Evolutionary conservation across 73 alveolate genomes (phyloP), one percentile per base, ranked within the genome.

Genomic region (Paramecium bursaria): DNA sequence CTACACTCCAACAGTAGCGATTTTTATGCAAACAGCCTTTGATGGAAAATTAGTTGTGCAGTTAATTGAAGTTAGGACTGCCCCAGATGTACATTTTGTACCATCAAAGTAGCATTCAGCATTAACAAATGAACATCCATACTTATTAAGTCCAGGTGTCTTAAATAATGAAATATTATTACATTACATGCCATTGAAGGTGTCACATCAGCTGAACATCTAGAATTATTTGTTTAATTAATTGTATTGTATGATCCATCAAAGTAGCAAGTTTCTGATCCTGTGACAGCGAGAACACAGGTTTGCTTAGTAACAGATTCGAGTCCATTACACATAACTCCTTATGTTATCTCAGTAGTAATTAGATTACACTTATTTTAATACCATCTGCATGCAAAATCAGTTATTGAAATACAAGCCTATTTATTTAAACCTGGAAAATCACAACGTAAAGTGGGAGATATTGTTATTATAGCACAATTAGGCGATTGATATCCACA

Each of bases 111-210:
- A 47, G 10, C 82, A 67, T 0, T 27, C 44, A 1, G 82, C 15
- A 67, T 57, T 67, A 9, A 67, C 27, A 35, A 19, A 67, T 67
- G 82, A 53, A 42, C 82, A 67, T 2, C 82, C 82, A 3, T 31
- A 31, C 1, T 53, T 42, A 67, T 67, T 67, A 9, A 67, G 22
- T 1, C 82, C 82, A 15, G 53, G 22, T 31, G 54, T n/a, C n/a
- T n/a, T n/a, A n/a, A n/a, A n/a, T n/a, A n/a, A n/a, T n/a, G n/a
- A n/a, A n/a, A n/a, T n/a, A n/a, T n/a, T n/a, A n/a, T n/a, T n/a
- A n/a, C 55, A 14, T 35, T 67, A 14, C 82, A 67, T 1, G 82
- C 15, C 0, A 57, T 39, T 11, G 82, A 1, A 5, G 82, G 82
- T 39, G 60, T 53, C 9, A 67, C 55, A 30, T 17, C 7, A 6